phyloP scores from a whole-genome alignment of 768 basidiomycete species.

The Crucibulum laeve region DNA sequence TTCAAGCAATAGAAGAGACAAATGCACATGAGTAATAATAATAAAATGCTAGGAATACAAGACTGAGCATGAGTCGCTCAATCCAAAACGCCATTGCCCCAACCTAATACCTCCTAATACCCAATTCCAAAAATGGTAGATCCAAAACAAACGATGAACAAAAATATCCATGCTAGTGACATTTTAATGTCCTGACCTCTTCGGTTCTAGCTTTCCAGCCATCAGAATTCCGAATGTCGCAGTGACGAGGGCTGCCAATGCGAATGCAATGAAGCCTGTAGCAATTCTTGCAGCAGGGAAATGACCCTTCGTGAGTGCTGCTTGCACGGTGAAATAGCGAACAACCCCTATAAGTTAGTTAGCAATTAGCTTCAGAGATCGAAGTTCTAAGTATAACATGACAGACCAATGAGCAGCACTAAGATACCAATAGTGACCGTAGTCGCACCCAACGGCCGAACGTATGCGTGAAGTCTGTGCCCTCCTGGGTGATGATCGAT shows the following conservation, averaged over 20 bases:
- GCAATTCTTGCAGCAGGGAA: slow-evolving; percentile 53
- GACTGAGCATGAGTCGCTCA: not conserved
- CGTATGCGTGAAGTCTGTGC: slow-evolving; percentile 24
- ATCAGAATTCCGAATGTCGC: slow-evolving; percentile 40
- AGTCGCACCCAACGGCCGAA: slow-evolving; percentile 50
- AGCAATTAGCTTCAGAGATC: not conserved
- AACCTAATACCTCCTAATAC: no score
- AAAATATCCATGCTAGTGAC: not conserved
- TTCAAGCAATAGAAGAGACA: no score
- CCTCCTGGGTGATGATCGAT: slow-evolving; percentile 4
- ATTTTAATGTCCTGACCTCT: not conserved
- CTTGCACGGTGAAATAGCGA: slow-evolving; percentile 53
- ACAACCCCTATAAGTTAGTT: slow-evolving; percentile 32
- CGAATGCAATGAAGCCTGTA: slow-evolving; percentile 31
- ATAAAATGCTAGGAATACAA: not conserved
- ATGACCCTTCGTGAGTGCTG: slow-evolving; percentile 40
- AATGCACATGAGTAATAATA: not conserved
- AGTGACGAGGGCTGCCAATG: slow-evolving; percentile 34
- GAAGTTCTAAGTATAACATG: not conserved
- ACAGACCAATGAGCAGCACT: slow-evolving; percentile 45
- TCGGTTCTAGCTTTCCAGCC: slow-evolving; percentile 17
- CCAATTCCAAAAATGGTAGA: no score
- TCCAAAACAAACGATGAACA: not conserved
- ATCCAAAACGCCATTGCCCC: not conserved
- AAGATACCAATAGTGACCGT: slow-evolving; percentile 40